A percentile compares a stretch with the other conserved stretches of the same genome.
Conservation (phyloP, 2,329 filamentous ascomycete species). For the Neonectria ditissima region DNA sequence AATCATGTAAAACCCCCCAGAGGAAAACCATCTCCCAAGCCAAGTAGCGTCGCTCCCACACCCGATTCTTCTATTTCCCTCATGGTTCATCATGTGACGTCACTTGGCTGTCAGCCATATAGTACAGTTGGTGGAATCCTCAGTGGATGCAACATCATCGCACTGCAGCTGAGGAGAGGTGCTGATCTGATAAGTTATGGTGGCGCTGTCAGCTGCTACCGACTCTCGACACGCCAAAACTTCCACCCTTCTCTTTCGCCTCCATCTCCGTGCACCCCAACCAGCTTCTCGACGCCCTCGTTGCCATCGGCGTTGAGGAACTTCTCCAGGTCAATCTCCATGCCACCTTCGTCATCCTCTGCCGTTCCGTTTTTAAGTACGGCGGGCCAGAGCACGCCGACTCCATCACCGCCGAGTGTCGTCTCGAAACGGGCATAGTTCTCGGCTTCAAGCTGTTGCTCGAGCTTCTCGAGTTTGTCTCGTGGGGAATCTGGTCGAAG, state of each 20-base stretch:
- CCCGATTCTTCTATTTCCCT: slow-evolving; percentile 30
- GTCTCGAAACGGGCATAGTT: slow-evolving; percentile 89
- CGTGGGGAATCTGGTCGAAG: slow-evolving; percentile 74
- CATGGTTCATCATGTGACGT: slow-evolving; percentile 39
- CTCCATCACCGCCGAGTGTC: slow-evolving; percentile 90
- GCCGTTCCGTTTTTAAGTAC: slow-evolving; percentile 87
- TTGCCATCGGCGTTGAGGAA: slow-evolving; percentile 86
- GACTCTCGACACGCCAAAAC: slow-evolving; percentile 78
- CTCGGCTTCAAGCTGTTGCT: slow-evolving; percentile 73
- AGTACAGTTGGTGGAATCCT: slow-evolving; percentile 34
- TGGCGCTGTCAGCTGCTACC: slow-evolving; percentile 32
- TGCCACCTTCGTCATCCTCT: slow-evolving; percentile 81
- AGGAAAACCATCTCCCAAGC: slow-evolving; percentile 34
- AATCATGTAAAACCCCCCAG: slow-evolving; percentile 41
- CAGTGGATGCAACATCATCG: slow-evolving; percentile 15
- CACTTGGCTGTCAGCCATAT: slow-evolving; percentile 37
- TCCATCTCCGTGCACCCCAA: slow-evolving; percentile 78
- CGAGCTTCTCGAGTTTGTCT: slow-evolving; percentile 71
- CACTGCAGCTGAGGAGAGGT: slow-evolving; percentile 14
- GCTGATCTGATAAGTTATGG: slow-evolving; percentile 4
- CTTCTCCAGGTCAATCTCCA: slow-evolving; percentile 90
- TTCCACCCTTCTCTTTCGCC: slow-evolving; percentile 86
- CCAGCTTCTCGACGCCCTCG: slow-evolving; percentile 86
- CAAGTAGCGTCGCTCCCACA: slow-evolving; percentile 33
- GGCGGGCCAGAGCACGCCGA: slow-evolving; percentile 94